A percentile compares a stretch with the other conserved stretches of the same genome.
phyloP scores from a whole-genome alignment of 345 rosid genomes.

The Pistacia vera region DNA sequence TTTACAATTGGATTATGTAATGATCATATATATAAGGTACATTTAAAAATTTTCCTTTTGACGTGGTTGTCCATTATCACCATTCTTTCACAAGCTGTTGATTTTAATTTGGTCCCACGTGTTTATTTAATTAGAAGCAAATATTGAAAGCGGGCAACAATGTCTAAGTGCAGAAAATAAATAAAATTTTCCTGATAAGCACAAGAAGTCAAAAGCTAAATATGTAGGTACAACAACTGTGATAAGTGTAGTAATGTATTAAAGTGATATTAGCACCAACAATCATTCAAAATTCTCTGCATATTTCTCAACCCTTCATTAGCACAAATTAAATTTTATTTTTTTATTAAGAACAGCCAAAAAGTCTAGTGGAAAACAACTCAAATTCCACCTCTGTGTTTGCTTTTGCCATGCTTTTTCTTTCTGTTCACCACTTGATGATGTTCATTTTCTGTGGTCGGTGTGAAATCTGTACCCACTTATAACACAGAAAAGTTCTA shows the following conservation, averaged over 20 bases:
- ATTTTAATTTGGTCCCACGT: neutral
- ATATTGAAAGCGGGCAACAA: neutral
- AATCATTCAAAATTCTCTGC: conserved; percentile 17
- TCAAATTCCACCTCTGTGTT: conserved; percentile 22
- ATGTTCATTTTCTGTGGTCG: conserved; percentile 15
- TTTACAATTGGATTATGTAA: neutral
- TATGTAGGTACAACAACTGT: conserved; percentile 1
- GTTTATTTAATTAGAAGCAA: neutral
- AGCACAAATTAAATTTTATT: too few relatives aligned
- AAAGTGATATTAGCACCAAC: conserved; percentile 14
- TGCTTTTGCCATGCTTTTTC: neutral
- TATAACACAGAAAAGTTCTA: neutral
- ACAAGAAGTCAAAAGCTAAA: conserved; percentile 14
- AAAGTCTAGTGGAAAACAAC: conserved; percentile 23
- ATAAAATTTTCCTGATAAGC: neutral
- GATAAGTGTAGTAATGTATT: conserved; percentile 13
- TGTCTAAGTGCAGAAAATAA: neutral
- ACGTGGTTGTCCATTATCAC: neutral
- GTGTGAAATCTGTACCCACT: neutral
- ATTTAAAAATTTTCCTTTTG: neutral
- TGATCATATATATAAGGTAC: too few relatives aligned
- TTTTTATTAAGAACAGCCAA: neutral
- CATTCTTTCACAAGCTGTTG: neutral
- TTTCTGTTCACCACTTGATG: conserved; percentile 1
- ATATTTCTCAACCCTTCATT: conserved; percentile 11